Conservation (phyloP, 1,139 yeast genomes). For the Maudiozyma humilis region DNA sequence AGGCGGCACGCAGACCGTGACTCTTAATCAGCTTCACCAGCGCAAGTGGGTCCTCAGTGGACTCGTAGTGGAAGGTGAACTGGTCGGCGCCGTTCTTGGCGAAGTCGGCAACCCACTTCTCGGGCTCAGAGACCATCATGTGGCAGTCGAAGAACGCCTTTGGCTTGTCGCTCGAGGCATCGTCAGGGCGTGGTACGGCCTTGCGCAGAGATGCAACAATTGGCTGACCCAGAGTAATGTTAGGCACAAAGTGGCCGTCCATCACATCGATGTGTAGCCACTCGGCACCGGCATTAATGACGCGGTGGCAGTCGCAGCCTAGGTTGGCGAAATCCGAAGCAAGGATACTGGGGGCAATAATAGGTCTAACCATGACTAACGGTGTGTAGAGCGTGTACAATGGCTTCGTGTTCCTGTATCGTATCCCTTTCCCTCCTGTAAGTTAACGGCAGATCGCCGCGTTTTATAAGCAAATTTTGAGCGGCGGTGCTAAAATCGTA, state of each 20-base stretch:
- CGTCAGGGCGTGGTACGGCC: slow-evolving; percentile 56
- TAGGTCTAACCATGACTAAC: slow-evolving; percentile 58
- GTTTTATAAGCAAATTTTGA: too few species aligned
- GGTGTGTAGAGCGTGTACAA: not conserved
- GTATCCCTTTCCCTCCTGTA: too few species aligned
- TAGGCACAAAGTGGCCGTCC: slow-evolving; percentile 99
- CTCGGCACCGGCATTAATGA: slow-evolving; percentile 72
- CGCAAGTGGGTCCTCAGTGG: slow-evolving; percentile 70
- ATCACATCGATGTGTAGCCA: slow-evolving; percentile 97
- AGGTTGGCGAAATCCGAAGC: slow-evolving; percentile 90
- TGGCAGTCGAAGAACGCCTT: slow-evolving; percentile 89
- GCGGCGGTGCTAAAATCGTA: not conserved
- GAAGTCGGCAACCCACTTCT: slow-evolving; percentile 87
- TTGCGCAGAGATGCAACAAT: slow-evolving; percentile 72
- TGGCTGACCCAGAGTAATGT: slow-evolving; percentile 89
- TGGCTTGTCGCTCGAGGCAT: slow-evolving; percentile 25
- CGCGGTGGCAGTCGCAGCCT: slow-evolving; percentile 78
- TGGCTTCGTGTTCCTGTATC: too few species aligned
- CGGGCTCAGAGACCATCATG: slow-evolving; percentile 97
- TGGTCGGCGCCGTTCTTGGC: slow-evolving; percentile 95
- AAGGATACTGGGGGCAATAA: slow-evolving; percentile 91
- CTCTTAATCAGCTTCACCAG: slow-evolving; percentile 68
- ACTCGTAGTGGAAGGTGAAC: slow-evolving; percentile 93
- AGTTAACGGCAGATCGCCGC: too few species aligned
- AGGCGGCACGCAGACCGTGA: slow-evolving; percentile 86